Evolutionary conservation across 2,329 filamentous ascomycete genomes (phyloP).

Genomic region (Didymella glomerata): DNA sequence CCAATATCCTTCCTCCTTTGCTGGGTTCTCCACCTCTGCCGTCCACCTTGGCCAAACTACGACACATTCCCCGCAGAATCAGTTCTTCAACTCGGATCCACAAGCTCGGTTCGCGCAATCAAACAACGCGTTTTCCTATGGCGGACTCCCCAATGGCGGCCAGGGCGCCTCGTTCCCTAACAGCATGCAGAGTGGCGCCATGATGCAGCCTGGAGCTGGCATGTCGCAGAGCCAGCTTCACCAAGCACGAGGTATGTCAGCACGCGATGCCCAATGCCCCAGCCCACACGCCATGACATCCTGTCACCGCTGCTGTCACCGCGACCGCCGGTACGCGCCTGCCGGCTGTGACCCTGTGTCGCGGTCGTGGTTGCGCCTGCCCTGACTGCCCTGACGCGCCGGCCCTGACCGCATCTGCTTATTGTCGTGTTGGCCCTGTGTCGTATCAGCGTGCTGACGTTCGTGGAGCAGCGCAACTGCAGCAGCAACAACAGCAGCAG

Average conservation of each 20-base stretch:
- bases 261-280: slow-evolving; percentile 9
- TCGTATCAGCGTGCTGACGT: slow-evolving; percentile 17
- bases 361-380: slow-evolving; percentile 14
- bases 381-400: slow-evolving; percentile 1
- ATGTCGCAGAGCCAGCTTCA: slow-evolving; percentile 48
- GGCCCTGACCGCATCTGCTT: neutral
- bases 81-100: slow-evolving; percentile 43
- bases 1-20: slow-evolving; percentile 44
- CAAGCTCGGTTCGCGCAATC: slow-evolving; percentile 49
- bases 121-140: slow-evolving; percentile 40
- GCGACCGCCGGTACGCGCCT: slow-evolving; percentile 25
- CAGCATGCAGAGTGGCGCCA: slow-evolving; percentile 39
- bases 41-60: slow-evolving; percentile 32
- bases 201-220: slow-evolving; percentile 48
- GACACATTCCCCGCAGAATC: slow-evolving; percentile 46
- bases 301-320: slow-evolving; percentile 26
- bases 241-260: slow-evolving; percentile 50
- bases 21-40: slow-evolving; percentile 41
- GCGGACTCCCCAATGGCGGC: slow-evolving; percentile 45
- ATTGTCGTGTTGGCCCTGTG: neutral
- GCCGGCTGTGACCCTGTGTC: slow-evolving; percentile 24
- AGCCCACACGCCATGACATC: slow-evolving; percentile 29
- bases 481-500: slow-evolving; percentile 44
- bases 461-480: slow-evolving; percentile 44
- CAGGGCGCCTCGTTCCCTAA: slow-evolving; percentile 42